Evolutionary conservation across 1,139 yeast species (phyloP), one percentile per base, ranked within the genome.

Genomic region (Candida sanyaensis): DNA sequence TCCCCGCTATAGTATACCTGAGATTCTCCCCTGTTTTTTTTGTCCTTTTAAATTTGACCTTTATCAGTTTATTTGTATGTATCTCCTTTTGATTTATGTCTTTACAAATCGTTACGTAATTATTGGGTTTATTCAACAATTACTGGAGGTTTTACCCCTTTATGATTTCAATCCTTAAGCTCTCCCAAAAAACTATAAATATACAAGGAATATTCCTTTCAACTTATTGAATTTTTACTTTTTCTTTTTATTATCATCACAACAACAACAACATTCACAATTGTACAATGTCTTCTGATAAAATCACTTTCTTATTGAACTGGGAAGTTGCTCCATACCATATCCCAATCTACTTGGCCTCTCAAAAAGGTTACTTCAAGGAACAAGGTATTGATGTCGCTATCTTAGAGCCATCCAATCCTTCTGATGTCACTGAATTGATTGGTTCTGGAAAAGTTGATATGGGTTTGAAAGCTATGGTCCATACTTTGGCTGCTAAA

Each of bases 401-500:
- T 8, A 70, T 80, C 46, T 64, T 80, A 54, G 84, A 80, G 60
- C 84, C 84, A 45, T 73, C 81, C 41, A 79, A 80, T 56, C 84
- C 84, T 21, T 77, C 82, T 10, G 84, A 80, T 62, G 84, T 80
- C 39, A 80, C 84, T 39, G 83, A 78, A 53, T 68, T 80, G 55
- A 76, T 80, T 59, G 84, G 84, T 3, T 69, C 79, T 2, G 84
- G 84, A 21, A 80, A 80, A 55, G 69, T 78, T 46, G 83, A 80
- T 59, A 78, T 80, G 81, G 84, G 84, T 12, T 67, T 80, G 53
- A 80, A 80, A 61, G 84, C 84, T 40, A 80, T 80, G 84, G 80
- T 80, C 54, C 84, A 80, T 55, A 80, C 84, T 3, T 66, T 80
- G 55, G 84, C 84, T 49, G 83, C 83, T 21, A 79, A 78, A 59